These are phyloP conservation scores for Beta vulgaris DNA, from an alignment of 148 eudicot genomes.

Conservation along the genomic window DNA sequence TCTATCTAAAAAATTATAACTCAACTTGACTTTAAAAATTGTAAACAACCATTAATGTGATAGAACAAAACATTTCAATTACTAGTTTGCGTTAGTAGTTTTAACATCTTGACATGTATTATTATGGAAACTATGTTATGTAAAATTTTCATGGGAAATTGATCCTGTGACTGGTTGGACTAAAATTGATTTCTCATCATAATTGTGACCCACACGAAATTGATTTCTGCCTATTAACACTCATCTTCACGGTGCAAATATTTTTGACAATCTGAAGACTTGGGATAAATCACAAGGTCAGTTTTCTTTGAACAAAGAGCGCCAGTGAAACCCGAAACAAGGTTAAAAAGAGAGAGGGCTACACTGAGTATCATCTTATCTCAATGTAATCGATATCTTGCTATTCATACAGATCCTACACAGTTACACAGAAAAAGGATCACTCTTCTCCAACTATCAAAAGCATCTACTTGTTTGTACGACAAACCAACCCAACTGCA, in stretches of 20 bases:
- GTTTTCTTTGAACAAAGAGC: neutral
- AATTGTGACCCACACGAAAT: too few relatives aligned
- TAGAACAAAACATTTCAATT: too few relatives aligned
- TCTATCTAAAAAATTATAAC: too few relatives aligned
- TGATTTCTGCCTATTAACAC: too few relatives aligned
- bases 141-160: too few relatives aligned
- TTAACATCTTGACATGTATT: too few relatives aligned
- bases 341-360: neutral
- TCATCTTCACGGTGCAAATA: neutral
- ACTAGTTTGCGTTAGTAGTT: too few relatives aligned
- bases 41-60: too few relatives aligned
- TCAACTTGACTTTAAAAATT: too few relatives aligned
- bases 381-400: neutral
- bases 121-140: too few relatives aligned
- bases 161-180: too few relatives aligned
- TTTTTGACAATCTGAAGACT: neutral
- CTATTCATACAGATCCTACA: slow-evolving; percentile 6
- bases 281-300: neutral
- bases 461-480: neutral
- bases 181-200: too few relatives aligned
- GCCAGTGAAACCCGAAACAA: neutral
- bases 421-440: neutral
- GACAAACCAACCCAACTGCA: slow-evolving; percentile 16
- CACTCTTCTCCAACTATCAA: neutral
- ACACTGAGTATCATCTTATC: neutral